A percentile compares a stretch with the other conserved stretches of the same genome.
Evolutionary conservation across 495 filamentous ascomycete species (phyloP).

Genomic region (Aspergillus nidulans): DNA sequence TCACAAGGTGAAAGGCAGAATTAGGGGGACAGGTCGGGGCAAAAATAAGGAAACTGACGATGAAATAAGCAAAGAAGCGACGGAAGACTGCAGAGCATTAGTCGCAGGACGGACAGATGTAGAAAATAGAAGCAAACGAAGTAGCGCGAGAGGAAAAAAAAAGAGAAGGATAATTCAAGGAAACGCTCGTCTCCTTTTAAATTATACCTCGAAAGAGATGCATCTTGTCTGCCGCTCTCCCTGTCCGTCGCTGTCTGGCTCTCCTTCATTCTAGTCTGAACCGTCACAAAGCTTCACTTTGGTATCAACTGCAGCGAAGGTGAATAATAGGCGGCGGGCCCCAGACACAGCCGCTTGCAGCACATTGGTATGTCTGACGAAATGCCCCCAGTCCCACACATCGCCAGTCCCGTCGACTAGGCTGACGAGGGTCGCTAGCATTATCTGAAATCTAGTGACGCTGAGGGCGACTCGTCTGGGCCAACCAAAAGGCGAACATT

Average conservation of each 20-base stretch:
- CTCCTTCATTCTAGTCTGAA: constrained; percentile 5
- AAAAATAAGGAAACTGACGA: constrained; percentile 5
- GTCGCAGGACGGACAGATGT: constrained; percentile 1
- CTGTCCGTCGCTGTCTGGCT: not conserved
- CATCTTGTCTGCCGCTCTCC: constrained; percentile 14
- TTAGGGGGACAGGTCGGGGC: constrained; percentile 7
- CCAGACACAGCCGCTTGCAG: constrained; percentile 21
- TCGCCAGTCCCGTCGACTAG: constrained; percentile 14
- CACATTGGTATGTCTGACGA: constrained; percentile 25
- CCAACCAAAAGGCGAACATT: constrained; percentile 17
- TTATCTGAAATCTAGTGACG: constrained; percentile 8
- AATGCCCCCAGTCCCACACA: constrained; percentile 25
- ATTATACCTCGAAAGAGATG: constrained; percentile 18
- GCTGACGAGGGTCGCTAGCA: constrained; percentile 17
- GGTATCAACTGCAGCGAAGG: constrained; percentile 16
- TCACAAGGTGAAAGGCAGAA: constrained; percentile 8
- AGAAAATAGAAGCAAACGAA: constrained; percentile 2
- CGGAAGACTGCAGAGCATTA: constrained; percentile 11
- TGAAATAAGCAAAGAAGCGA: constrained; percentile 18
- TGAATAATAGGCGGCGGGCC: constrained; percentile 14
- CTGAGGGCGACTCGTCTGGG: constrained; percentile 11
- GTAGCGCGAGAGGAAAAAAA: constrained; percentile 2
- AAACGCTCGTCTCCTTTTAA: constrained; percentile 4
- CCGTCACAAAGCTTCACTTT: not conserved
- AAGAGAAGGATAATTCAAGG: constrained; percentile 9